Percentiles rank a stretch among this genome's conserved stretches.
These are phyloP conservation scores for Neonectria magnoliae DNA, from an alignment of 2,329 filamentous ascomycete species.

Conservation along the genomic window DNA sequence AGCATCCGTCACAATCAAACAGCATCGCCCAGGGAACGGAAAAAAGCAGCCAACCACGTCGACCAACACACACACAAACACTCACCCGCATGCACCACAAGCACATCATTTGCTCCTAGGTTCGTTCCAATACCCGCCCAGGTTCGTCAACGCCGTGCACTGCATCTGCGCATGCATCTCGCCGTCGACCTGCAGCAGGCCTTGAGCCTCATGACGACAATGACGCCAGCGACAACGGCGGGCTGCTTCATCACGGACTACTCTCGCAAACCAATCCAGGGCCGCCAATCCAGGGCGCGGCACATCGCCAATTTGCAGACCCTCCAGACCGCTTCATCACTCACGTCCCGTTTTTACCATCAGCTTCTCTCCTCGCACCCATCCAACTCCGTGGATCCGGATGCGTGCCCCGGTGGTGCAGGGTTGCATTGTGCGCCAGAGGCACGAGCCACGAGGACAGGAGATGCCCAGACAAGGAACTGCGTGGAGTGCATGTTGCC, in stretches of 20 bases:
- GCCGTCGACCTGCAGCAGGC: constrained; percentile 36
- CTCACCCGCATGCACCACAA: constrained; percentile 20
- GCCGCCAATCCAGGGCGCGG: not conserved
- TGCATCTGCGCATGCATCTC: constrained; percentile 39
- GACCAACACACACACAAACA: constrained; percentile 10
- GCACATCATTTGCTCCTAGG: constrained; percentile 27
- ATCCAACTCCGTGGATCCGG: constrained; percentile 19
- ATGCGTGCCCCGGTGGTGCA: constrained; percentile 27
- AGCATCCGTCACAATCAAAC: constrained; percentile 2
- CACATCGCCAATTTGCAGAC: not conserved
- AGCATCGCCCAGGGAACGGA: not conserved
- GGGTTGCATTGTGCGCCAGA: constrained; percentile 32
- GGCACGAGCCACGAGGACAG: constrained; percentile 41
- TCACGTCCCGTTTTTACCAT: not conserved
- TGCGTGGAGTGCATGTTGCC: constrained; percentile 38
- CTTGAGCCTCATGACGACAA: constrained; percentile 41
- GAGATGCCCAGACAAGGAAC: constrained; percentile 22
- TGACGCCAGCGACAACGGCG: not conserved
- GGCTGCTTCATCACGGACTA: not conserved
- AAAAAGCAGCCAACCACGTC: constrained; percentile 18
- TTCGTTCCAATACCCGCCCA: constrained; percentile 31
- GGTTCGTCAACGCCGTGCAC: constrained; percentile 30
- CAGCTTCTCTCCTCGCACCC: constrained; percentile 19
- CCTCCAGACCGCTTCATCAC: not conserved
- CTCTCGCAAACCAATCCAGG: not conserved